Base-by-base conservation (phyloP, 345 rosid genomes). In the Turritis glabra region DNA sequence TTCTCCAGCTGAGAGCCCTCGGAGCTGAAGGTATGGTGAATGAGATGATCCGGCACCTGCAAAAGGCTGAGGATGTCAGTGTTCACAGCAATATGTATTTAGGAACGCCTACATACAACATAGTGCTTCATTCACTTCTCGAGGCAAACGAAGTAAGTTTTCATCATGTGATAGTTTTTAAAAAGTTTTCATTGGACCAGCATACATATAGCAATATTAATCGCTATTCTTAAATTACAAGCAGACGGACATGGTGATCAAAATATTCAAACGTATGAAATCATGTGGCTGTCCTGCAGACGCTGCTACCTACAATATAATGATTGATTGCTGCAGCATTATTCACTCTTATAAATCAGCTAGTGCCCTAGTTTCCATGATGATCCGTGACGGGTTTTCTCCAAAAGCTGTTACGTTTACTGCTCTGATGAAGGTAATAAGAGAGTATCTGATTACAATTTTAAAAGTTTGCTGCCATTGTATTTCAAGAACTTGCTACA, bases 11-110 rank as follows among this genome's bases (percentile, higher is more conserved):
- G 52, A 84, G 77, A 82, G 96, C 87, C 29, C 85, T 90, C 48
- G 96, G 97, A 72, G 71, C 81, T 52, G 99, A 86, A 82, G 97
- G 90, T 64, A 84, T 92, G 97, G 80, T 78, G 72, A 75, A 68
- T 47, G 88, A 90, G 80, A 76, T 90, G 78, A 69, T 90, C 47
- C 79, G 69, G 14, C 80, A 82, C 82, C 80, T 93, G 33, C 81
- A 58, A 17, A 55, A 23, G 62, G 89, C 87, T 35, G 90, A 88
- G 73, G 79, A 76, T 63, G 79, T 80, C 63, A 82, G 82, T 64
- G 27, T 7, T 77, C 74, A 40, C 13, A 71, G 37, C 25, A 67
- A 85, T 56, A 75, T n/a, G 67, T 71, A 65, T 77, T 48, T 83
- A 63, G 90, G 75, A 43, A 80, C 84, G 17, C 65, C 79, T 22